A percentile compares a stretch with the other conserved stretches of the same genome.
Evolutionary conservation across 768 basidiomycete species (phyloP).

Genomic region (Russula emetica): DNA sequence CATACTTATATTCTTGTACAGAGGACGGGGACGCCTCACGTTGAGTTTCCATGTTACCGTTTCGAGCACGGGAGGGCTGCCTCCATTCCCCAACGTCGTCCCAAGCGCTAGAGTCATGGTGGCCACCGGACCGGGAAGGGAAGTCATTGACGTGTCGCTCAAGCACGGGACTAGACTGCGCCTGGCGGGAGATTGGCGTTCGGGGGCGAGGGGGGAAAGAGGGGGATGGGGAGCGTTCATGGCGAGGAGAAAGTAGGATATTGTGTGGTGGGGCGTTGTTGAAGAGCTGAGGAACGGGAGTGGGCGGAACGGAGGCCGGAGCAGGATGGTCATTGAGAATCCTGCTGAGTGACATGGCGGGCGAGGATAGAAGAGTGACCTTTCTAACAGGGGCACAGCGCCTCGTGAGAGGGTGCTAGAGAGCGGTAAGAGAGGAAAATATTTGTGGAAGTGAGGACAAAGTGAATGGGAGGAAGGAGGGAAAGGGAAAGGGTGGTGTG

Average conservation of each 20-base stretch:
- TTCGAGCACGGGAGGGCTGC: slow-evolving; percentile 39
- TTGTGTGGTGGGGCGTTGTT: slow-evolving; percentile 29
- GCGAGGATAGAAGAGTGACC: slow-evolving; percentile 4
- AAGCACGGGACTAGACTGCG: slow-evolving; percentile 28
- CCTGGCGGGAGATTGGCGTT: slow-evolving; percentile 27
- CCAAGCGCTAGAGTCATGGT: slow-evolving; percentile 42
- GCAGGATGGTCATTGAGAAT: slow-evolving; percentile 48
- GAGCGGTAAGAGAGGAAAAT: slow-evolving; percentile 7
- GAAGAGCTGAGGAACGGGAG: slow-evolving; percentile 34
- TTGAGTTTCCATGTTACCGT: slow-evolving; percentile 37
- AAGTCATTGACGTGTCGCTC: slow-evolving; percentile 37
- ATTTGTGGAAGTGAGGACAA: neutral
- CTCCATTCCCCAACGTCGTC: slow-evolving; percentile 39
- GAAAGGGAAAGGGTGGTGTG: neutral
- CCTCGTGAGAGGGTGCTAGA: slow-evolving; percentile 24
- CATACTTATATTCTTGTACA: slow-evolving; percentile 30
- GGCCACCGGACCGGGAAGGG: slow-evolving; percentile 38
- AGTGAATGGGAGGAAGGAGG: neutral
- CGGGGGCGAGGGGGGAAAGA: slow-evolving; percentile 23
- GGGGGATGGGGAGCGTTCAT: slow-evolving; percentile 23
- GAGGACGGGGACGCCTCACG: slow-evolving; percentile 35
- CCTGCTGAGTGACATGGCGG: slow-evolving; percentile 30
- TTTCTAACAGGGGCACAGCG: neutral
- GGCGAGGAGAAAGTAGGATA: slow-evolving; percentile 30
- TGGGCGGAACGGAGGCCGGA: slow-evolving; percentile 29